Percentiles rank a stretch among this genome's conserved stretches.
These are phyloP conservation scores for Trichoderma sp. DNA, from an alignment of 2,329 filamentous ascomycete species.

Conservation along the genomic window DNA sequence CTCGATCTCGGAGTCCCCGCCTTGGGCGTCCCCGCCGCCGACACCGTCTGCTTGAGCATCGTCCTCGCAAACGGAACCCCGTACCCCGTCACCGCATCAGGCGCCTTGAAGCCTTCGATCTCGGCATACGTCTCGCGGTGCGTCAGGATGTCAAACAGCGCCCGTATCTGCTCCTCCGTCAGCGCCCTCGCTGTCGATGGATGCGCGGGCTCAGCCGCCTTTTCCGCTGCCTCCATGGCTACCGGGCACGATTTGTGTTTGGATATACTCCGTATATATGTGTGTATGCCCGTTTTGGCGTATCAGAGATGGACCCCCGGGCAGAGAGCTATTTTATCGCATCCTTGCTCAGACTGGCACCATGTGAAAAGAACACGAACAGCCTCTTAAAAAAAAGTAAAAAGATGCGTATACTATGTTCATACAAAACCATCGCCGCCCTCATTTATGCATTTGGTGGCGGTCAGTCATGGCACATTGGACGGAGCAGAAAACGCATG, in stretches of 20 bases:
- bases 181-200: slow-evolving; percentile 17
- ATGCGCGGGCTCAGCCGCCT: not conserved
- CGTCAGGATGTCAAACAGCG: slow-evolving; percentile 58
- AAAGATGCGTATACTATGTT: not conserved
- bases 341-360: not conserved
- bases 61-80: slow-evolving; percentile 61
- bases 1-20: slow-evolving; percentile 29
- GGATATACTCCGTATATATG: too few relatives aligned
- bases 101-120: slow-evolving; percentile 67
- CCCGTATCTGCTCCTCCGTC: slow-evolving; percentile 43
- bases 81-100: slow-evolving; percentile 62
- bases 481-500: too few relatives aligned
- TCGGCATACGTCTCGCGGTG: slow-evolving; percentile 62
- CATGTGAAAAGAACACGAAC: not conserved
- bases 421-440: not conserved
- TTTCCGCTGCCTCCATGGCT: not conserved
- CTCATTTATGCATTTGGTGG: not conserved
- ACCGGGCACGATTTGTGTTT: not conserved
- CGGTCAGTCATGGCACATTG: not conserved
- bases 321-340: not conserved
- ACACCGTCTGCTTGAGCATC: slow-evolving; percentile 13
- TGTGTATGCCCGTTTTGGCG: not conserved
- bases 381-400: not conserved
- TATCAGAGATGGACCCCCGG: not conserved
- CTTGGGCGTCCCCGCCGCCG: slow-evolving; percentile 24